phyloP scores from a whole-genome alignment of 805 yeast species.

The Ogataea methanolica region DNA sequence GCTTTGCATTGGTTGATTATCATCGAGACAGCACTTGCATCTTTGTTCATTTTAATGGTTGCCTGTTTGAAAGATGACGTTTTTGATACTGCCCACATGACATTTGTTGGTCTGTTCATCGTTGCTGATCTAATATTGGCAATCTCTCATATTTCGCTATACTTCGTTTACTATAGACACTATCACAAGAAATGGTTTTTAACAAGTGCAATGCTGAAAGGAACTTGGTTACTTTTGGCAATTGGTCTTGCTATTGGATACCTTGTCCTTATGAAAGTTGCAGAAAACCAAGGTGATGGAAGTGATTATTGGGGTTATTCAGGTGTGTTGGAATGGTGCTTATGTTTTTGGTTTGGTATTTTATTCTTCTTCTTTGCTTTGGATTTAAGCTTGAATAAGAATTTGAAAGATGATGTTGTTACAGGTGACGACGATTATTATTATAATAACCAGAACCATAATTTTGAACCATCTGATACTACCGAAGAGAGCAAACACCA shows the following conservation, averaged over 20 bases:
- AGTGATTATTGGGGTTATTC: constrained; percentile 42
- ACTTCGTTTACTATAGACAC: constrained; percentile 28
- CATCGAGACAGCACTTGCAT: constrained; percentile 32
- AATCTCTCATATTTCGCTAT: constrained; percentile 40
- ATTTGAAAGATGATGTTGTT: constrained; percentile 11
- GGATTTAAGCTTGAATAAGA: constrained; percentile 44
- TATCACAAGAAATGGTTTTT: constrained; percentile 26
- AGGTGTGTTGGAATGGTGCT: constrained; percentile 78
- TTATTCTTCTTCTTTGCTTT: constrained; percentile 57
- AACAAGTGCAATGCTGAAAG: constrained; percentile 49
- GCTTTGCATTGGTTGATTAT: constrained; percentile 22
- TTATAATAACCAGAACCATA: not conserved
- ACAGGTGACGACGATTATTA: constrained; percentile 2
- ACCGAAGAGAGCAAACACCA: too few relatives aligned
- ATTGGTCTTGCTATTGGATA: constrained; percentile 66
- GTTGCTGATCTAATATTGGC: constrained; percentile 55
- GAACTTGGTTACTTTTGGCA: constrained; percentile 63
- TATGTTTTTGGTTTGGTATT: constrained; percentile 81
- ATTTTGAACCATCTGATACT: not conserved
- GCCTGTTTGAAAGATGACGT: constrained; percentile 64
- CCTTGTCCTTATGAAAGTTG: constrained; percentile 33
- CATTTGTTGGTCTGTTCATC: constrained; percentile 73
- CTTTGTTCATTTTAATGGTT: constrained; percentile 69
- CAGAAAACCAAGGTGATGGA: constrained; percentile 13
- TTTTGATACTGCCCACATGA: constrained; percentile 52